Percentiles rank a stretch among this genome's conserved stretches.
Evolutionary conservation across 2,329 filamentous ascomycete genomes (phyloP).

Genomic region (Sporothrix euskadiensis): DNA sequence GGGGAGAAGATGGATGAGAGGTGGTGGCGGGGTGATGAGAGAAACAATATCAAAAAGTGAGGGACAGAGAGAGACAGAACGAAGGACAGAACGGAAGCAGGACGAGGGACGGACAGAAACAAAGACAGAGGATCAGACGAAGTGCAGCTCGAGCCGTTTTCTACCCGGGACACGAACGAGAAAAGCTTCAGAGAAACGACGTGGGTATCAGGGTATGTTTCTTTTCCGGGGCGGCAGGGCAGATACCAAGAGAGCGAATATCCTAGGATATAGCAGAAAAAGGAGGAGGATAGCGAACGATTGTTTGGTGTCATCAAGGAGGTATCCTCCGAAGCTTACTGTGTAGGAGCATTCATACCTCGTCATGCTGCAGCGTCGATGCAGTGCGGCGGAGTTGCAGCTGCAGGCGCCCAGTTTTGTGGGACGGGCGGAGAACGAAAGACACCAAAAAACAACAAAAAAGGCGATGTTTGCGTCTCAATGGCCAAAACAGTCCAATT

Average conservation of each 20-base stretch:
- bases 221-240: conserved; percentile 15
- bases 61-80: background rate
- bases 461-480: conserved; percentile 18
- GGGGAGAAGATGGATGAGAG: background rate
- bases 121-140: conserved; percentile 19
- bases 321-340: background rate
- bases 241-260: too few relatives aligned
- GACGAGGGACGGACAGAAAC: background rate
- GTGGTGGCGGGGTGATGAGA: background rate
- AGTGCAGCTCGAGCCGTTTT: conserved; percentile 26
- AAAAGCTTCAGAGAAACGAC: background rate
- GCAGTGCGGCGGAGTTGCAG: conserved; percentile 19
- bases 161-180: conserved; percentile 19
- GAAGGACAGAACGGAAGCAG: background rate
- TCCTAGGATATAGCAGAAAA: too few relatives aligned
- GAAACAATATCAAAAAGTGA: background rate
- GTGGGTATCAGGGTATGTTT: conserved; percentile 16
- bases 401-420: conserved; percentile 23
- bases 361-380: conserved; percentile 7
- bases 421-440: conserved; percentile 2
- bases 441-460: too few relatives aligned
- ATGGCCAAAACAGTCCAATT: conserved; percentile 1
- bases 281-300: too few relatives aligned
- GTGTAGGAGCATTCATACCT: background rate
- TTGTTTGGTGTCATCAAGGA: conserved; percentile 1